phyloP scores from a whole-genome alignment of 2,329 filamentous ascomycete species.

The Diaporthe ilicicola region DNA sequence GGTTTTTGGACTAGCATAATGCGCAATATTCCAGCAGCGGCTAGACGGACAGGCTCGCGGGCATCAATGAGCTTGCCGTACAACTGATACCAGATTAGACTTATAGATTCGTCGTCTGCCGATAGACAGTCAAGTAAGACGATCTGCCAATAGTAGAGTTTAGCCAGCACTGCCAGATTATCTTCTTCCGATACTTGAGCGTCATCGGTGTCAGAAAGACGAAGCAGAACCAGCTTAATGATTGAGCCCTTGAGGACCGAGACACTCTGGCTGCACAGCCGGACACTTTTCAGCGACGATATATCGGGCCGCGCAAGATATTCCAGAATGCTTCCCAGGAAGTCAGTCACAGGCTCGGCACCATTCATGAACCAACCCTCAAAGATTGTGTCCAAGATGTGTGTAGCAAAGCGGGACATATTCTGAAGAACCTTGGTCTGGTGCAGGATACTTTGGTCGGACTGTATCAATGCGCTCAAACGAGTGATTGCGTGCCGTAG shows the following conservation, averaged over 20 bases:
- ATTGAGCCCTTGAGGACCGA: slow-evolving; percentile 79
- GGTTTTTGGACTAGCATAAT: slow-evolving; percentile 94
- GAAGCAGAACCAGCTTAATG: slow-evolving; percentile 79
- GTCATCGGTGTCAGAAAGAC: slow-evolving; percentile 84
- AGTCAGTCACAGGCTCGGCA: slow-evolving; percentile 83
- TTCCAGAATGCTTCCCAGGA: slow-evolving; percentile 84
- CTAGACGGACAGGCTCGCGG: slow-evolving; percentile 71
- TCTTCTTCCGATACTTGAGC: slow-evolving; percentile 66
- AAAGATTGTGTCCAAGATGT: slow-evolving; percentile 89
- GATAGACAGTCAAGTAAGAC: slow-evolving; percentile 83
- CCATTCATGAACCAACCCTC: slow-evolving; percentile 97
- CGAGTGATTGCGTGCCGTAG: slow-evolving; percentile 78
- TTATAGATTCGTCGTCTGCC: slow-evolving; percentile 81
- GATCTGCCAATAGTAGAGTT: slow-evolving; percentile 95
- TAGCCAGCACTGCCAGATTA: slow-evolving; percentile 77
- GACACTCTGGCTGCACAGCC: slow-evolving; percentile 89
- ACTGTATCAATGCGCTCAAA: slow-evolving; percentile 73
- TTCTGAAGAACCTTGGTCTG: slow-evolving; percentile 90
- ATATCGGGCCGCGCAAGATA: slow-evolving; percentile 89
- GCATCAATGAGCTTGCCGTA: slow-evolving; percentile 86
- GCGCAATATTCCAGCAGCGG: slow-evolving; percentile 87
- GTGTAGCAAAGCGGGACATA: slow-evolving; percentile 79
- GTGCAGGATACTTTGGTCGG: slow-evolving; percentile 75
- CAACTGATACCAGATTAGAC: slow-evolving; percentile 89
- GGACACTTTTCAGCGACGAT: slow-evolving; percentile 81